Evolutionary conservation across 2,329 filamentous ascomycete genomes (phyloP), one percentile per base, ranked within the genome.

Genomic region (Pseudopithomyces maydicus): DNA sequence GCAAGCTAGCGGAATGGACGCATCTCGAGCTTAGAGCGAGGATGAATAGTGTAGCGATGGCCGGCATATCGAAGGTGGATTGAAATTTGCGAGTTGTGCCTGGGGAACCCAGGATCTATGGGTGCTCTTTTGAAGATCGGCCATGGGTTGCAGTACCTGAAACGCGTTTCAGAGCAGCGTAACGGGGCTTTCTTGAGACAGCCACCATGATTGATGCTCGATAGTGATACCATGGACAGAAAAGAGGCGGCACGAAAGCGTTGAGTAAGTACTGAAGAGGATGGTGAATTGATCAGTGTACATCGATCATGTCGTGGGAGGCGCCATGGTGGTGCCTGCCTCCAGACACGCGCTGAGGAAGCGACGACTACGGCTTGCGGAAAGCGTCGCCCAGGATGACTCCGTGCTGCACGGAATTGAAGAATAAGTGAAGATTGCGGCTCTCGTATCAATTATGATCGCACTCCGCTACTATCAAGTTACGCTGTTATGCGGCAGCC

Each of bases 111-210:
- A 50, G 36, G 39, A 26, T 32, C 26, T n/a, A n/a, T n/a, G n/a
- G n/a, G n/a, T n/a, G 41, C 32, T n/a, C 29, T 53, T 36, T 43
- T 15, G 33, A 45, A 6, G 32, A n/a, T n/a, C 20, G 15, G 23
- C 11, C 41, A 29, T 23, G 17, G 23, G 38, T 6, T 41, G 39
- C n/a, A 17, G 41, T 8, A 44, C 20, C 20, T 57, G 55, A 54
- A 57, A 57, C 55, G 45, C 50, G 55, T 57, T 57, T 57, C 55
- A 42, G 55, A 23, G n/a, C 50, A 44, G 39, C 15, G 17, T 51
- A 26, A 42, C 15, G 42, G 36, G 42, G 48, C 38, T 51, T 23
- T 10, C 29, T 23, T 49, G 49, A 14, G 49, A 48, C 48, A 43
- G 44, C 38, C 44, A 29, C 26, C 8, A 29, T 29, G 26, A 29